A percentile compares a stretch with the other conserved stretches of the same genome.
These are phyloP conservation scores for Fomitopsis pinicola DNA, from an alignment of 1,284 basidiomycete species.

Conservation along the genomic window DNA sequence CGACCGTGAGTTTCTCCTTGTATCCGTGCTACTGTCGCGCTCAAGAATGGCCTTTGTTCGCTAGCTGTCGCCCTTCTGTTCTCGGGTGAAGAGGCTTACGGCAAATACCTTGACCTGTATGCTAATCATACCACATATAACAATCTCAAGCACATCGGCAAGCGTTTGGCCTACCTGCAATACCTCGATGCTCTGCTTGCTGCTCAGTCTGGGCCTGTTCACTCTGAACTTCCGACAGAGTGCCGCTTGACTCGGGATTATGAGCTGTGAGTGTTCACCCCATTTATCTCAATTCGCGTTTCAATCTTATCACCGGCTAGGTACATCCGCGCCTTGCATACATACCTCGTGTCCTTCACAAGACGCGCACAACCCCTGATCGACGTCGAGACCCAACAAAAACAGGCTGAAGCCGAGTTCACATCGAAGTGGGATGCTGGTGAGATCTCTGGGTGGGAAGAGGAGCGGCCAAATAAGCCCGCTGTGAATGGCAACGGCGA, in stretches of 20 bases:
- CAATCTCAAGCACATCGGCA: conserved; percentile 83
- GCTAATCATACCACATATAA: conserved; percentile 84
- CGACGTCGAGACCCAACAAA: conserved; percentile 73
- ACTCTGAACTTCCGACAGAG: conserved; percentile 71
- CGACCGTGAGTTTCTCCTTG: conserved; percentile 56
- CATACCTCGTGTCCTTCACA: conserved; percentile 84
- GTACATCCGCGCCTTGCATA: conserved; percentile 79
- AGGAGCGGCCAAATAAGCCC: conserved; percentile 36
- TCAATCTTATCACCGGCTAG: conserved; percentile 32
- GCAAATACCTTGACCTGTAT: conserved; percentile 93
- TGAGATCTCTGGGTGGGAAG: conserved; percentile 77
- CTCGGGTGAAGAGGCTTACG: conserved; percentile 94
- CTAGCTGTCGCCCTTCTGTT: conserved; percentile 85
- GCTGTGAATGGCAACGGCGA: conserved; percentile 36
- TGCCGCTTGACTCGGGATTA: conserved; percentile 75
- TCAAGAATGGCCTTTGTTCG: not conserved
- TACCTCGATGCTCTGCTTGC: conserved; percentile 83
- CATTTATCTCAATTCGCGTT: no score
- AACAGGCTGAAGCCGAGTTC: conserved; percentile 67
- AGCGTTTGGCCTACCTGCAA: conserved; percentile 83
- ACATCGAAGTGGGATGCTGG: conserved; percentile 77
- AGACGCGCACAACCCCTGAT: conserved; percentile 85
- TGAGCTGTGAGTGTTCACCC: conserved; percentile 54
- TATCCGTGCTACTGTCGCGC: not conserved
- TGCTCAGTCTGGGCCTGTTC: conserved; percentile 52